Conservation (phyloP, 805 yeast genomes). For the Zygosaccharomyces bisporus region DNA sequence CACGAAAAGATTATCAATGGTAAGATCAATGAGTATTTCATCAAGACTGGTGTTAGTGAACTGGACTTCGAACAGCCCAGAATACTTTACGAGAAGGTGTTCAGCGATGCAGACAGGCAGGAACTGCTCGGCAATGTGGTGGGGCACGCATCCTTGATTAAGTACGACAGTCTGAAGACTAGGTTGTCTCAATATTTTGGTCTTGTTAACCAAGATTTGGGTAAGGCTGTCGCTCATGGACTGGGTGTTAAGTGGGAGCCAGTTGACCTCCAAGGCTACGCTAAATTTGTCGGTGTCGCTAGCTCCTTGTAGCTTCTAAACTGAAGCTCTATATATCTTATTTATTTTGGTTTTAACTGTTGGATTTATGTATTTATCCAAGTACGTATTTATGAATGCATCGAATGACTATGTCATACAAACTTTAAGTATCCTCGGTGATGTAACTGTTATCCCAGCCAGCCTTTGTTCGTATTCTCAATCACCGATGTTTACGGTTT, state of each 20-base stretch:
- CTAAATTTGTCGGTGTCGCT: slow-evolving; percentile 28
- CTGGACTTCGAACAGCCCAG: slow-evolving; percentile 48
- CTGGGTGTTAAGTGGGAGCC: slow-evolving; percentile 39
- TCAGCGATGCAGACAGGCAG: slow-evolving; percentile 32
- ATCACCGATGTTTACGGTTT: neutral
- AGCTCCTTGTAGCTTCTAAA: slow-evolving; percentile 7
- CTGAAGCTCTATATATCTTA: neutral
- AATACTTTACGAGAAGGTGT: slow-evolving; percentile 41
- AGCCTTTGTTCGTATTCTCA: neutral
- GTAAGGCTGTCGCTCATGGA: slow-evolving; percentile 41
- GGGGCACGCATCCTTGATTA: slow-evolving; percentile 39
- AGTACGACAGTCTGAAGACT: slow-evolving; percentile 34
- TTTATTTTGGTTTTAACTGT: neutral
- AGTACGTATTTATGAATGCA: neutral
- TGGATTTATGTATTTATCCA: slow-evolving; percentile 8
- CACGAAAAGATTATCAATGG: slow-evolving; percentile 41
- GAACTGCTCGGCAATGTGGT: slow-evolving; percentile 39
- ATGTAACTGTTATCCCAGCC: too few species aligned
- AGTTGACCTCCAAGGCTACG: slow-evolving; percentile 37
- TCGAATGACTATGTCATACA: neutral
- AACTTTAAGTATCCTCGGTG: too few species aligned
- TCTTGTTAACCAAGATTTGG: slow-evolving; percentile 40
- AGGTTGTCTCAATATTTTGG: slow-evolving; percentile 44
- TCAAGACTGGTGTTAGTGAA: slow-evolving; percentile 41
- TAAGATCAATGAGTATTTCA: slow-evolving; percentile 37